Conservation (phyloP, 345 rosid species). For the Hevea brasiliensis region DNA sequence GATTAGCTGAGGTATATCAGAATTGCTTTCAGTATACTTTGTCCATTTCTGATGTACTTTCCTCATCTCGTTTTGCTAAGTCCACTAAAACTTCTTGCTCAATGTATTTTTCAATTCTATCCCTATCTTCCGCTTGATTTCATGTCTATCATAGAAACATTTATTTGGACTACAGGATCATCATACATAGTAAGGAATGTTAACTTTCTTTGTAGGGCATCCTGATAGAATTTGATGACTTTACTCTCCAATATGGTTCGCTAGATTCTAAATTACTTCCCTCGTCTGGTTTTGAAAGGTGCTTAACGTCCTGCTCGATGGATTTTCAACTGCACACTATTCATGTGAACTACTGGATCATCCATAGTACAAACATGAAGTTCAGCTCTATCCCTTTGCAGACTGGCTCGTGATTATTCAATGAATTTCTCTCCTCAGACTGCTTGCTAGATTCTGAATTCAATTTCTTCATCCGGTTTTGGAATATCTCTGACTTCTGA, state of each 20-base stretch:
- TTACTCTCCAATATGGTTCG: conserved; percentile 13
- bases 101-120: conserved; percentile 1
- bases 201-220: conserved; percentile 38
- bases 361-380: conserved; percentile 20
- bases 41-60: too few relatives aligned
- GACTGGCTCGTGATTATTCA: conserved; percentile 24
- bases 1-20: conserved; percentile 7
- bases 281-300: conserved; percentile 23
- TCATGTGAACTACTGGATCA: conserved; percentile 9
- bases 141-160: neutral
- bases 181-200: conserved; percentile 22
- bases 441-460: conserved; percentile 21
- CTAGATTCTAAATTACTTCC: conserved; percentile 29
- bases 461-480: too few relatives aligned
- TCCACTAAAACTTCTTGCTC: conserved; percentile 12
- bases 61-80: conserved; percentile 24
- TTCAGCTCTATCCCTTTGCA: conserved; percentile 37
- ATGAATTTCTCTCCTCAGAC: conserved; percentile 10
- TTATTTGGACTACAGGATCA: conserved; percentile 13
- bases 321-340: conserved; percentile 15
- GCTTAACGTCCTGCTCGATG: conserved; percentile 6
- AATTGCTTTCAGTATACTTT: conserved; percentile 6
- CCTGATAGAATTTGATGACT: conserved; percentile 11
- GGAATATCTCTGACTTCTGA: too few relatives aligned
- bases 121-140: neutral